A percentile compares a stretch with the other conserved stretches of the same genome.
Conservation (phyloP, 345 rosid genomes). For the Ricinus communis region DNA sequence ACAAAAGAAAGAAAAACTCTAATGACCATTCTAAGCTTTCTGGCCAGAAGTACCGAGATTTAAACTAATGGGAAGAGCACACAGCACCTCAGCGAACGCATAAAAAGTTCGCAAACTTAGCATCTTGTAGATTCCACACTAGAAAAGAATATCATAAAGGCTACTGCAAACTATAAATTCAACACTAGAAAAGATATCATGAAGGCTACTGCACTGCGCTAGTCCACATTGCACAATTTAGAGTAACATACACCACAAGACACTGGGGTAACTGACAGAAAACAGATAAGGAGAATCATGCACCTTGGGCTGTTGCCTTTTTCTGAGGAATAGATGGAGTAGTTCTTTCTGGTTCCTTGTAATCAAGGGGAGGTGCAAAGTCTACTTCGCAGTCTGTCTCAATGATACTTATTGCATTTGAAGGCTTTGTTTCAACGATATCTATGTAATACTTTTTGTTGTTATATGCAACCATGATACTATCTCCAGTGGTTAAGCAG, state of each 20-base stretch:
- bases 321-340: slow-evolving; percentile 38
- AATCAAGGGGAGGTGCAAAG: slow-evolving; percentile 97
- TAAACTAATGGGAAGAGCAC: not conserved
- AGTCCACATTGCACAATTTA: not conserved
- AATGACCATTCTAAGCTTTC: not conserved
- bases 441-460: slow-evolving; percentile 96
- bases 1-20: not conserved
- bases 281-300: not conserved
- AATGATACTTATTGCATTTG: slow-evolving; percentile 89
- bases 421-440: slow-evolving; percentile 89
- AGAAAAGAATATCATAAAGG: not conserved
- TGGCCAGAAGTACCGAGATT: not conserved
- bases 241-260: not conserved
- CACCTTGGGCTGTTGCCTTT: slow-evolving; percentile 70
- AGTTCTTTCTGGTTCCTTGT: slow-evolving; percentile 91
- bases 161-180: no score
- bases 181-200: no score
- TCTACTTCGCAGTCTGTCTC: slow-evolving; percentile 99
- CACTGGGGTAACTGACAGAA: not conserved
- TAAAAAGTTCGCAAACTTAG: not conserved
- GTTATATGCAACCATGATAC: slow-evolving; percentile 99
- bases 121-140: not conserved
- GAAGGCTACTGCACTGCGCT: not conserved
- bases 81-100: not conserved
- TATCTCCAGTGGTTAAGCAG: slow-evolving; percentile 94